Conservation (phyloP, 257 asterid genomes). For the Thymus mandschuricus region DNA sequence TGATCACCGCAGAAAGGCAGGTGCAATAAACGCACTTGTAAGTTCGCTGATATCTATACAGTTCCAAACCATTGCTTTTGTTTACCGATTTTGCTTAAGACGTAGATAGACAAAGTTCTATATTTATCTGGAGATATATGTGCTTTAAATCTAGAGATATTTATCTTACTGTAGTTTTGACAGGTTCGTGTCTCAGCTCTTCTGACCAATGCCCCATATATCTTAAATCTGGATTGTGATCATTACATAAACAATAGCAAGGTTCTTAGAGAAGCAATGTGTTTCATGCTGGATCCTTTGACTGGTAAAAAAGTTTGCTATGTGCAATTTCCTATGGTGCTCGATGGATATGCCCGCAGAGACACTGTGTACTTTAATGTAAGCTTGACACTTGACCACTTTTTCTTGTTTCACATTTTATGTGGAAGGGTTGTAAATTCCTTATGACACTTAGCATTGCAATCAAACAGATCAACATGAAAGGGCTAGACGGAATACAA, state of each 20-base stretch:
- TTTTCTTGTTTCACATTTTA: not conserved
- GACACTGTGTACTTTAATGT: slow-evolving; percentile 23
- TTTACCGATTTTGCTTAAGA: too few relatives aligned
- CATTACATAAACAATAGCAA: slow-evolving; percentile 27
- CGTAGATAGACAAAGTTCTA: too few relatives aligned
- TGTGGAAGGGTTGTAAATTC: too few relatives aligned
- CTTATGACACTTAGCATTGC: too few relatives aligned
- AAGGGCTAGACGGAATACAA: slow-evolving; percentile 25
- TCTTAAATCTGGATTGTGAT: slow-evolving; percentile 23
- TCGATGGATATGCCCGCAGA: slow-evolving; percentile 21
- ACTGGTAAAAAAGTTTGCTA: slow-evolving; percentile 22
- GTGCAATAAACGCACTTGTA: slow-evolving; percentile 26
- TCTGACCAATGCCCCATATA: slow-evolving; percentile 21
- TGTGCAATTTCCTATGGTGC: slow-evolving; percentile 26
- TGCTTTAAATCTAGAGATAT: too few relatives aligned
- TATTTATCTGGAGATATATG: too few relatives aligned
- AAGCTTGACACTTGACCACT: not conserved
- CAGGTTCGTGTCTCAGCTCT: slow-evolving; percentile 24
- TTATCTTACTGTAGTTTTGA: not conserved
- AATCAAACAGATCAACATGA: slow-evolving; percentile 17
- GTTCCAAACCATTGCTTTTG: too few relatives aligned
- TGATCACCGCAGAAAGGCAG: slow-evolving; percentile 23
- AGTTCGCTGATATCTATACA: not conserved
- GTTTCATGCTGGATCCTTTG: slow-evolving; percentile 15
- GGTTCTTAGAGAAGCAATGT: slow-evolving; percentile 30